Conservation (phyloP, 805 yeast genomes). For the Yarrowia osloensis region DNA sequence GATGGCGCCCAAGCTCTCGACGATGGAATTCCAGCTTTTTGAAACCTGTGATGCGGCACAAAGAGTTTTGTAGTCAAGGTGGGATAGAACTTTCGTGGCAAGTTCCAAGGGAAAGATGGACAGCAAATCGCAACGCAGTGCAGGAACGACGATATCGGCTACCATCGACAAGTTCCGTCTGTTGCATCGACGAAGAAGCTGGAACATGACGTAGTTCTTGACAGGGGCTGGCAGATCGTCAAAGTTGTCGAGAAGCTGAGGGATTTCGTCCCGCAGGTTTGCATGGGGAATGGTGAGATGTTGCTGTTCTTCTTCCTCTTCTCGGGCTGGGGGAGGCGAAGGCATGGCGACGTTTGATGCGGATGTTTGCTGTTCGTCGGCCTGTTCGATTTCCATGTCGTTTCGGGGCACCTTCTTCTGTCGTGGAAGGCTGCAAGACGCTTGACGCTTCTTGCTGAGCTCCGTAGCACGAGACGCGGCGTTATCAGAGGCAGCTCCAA, state of each 20-base stretch:
- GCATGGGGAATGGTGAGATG: slow-evolving; percentile 6
- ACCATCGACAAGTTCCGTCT: slow-evolving; percentile 64
- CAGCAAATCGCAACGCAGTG: slow-evolving; percentile 73
- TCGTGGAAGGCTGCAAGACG: slow-evolving; percentile 21
- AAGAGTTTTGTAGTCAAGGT: slow-evolving; percentile 65
- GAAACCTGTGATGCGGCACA: slow-evolving; percentile 65
- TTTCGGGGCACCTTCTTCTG: slow-evolving; percentile 19
- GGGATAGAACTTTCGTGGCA: slow-evolving; percentile 60
- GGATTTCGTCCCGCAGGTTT: slow-evolving; percentile 60
- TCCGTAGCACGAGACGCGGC: background rate
- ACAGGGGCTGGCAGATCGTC: slow-evolving; percentile 49
- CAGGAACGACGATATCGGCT: slow-evolving; percentile 51
- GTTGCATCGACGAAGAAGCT: slow-evolving; percentile 58
- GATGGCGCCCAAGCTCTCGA: slow-evolving; percentile 58
- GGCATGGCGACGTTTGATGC: slow-evolving; percentile 30
- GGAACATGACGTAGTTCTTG: slow-evolving; percentile 54
- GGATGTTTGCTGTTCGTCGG: slow-evolving; percentile 27
- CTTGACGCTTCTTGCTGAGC: slow-evolving; percentile 20
- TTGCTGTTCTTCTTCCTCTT: slow-evolving; percentile 27
- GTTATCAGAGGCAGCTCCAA: background rate
- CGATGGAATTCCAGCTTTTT: slow-evolving; percentile 65
- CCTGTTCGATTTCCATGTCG: slow-evolving; percentile 19
- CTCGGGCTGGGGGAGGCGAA: slow-evolving; percentile 26
- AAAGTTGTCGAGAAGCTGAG: slow-evolving; percentile 61
- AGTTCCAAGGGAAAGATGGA: slow-evolving; percentile 74